Evolutionary conservation across 495 filamentous ascomycete genomes (phyloP), one percentile per base, ranked within the genome.

Genomic region (Aspergillus egyptiacus): DNA sequence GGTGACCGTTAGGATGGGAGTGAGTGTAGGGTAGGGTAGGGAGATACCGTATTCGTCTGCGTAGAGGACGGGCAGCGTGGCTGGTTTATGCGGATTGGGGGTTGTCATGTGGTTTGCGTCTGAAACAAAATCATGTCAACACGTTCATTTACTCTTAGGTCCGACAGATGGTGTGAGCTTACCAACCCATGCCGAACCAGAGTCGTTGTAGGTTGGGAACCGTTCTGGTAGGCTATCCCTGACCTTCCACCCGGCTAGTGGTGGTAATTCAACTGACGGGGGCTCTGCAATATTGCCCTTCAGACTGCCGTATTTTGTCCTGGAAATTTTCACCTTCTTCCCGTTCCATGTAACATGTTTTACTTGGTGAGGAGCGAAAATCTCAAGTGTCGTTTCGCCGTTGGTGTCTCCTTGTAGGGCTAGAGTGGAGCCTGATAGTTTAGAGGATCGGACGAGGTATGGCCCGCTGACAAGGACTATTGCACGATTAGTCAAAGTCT

Each of bases 151-250:
- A n/a, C n/a, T n/a, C n/a, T n/a, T n/a, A n/a, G n/a, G n/a, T n/a
- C n/a, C n/a, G n/a, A n/a, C n/a, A n/a, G 0, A 34, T 9, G 18
- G 0, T 10, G 31, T n/a, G 28, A 36, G 65, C 66, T 51, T 56
- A 69, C 66, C 66, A 30, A 75, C 75, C 86, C 86, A 89, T 2
- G 67, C 68, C 0, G 51, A 36, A 15, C 63, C 58, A 25, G 74
- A 75, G 56, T 89, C 86, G 53, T 83, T 74, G 54, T 87, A 89
- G 20, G 51, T 54, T 6, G 66, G 43, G 20, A 71, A 57, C 10
- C 85, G 71, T 60, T 89, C 87, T 0, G 86, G 85, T 2, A 90
- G 75, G 42, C 78, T 77, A 67, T 91, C 79, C 32, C 82, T 63
- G 33, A 74, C 75, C 55, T 78, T 83, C 86, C 86, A 90, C 0